phyloP scores from a whole-genome alignment of 495 filamentous ascomycete species.

The Annulohypoxylon nitens region DNA sequence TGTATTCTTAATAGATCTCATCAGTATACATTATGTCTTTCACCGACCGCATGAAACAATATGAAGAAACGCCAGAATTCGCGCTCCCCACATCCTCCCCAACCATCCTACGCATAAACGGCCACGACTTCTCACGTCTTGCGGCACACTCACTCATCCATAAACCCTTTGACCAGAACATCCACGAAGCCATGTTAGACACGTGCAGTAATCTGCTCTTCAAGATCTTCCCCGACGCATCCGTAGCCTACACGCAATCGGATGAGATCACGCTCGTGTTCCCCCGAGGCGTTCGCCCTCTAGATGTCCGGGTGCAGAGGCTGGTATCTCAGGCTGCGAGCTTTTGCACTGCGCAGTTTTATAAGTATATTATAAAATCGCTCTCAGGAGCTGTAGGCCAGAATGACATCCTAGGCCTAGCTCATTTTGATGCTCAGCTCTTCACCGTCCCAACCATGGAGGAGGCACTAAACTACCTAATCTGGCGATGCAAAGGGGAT shows the following conservation, averaged over 20 bases:
- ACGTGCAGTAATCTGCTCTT: conserved; percentile 34
- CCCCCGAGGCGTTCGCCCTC: conserved; percentile 20
- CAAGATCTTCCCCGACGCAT: conserved; percentile 20
- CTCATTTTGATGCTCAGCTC: conserved; percentile 28
- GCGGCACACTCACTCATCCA: conserved; percentile 11
- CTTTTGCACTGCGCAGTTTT: conserved; percentile 35
- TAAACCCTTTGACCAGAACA: conserved; percentile 26
- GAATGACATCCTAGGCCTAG: conserved; percentile 4
- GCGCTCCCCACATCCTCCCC: conserved; percentile 26
- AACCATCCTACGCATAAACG: conserved; percentile 26
- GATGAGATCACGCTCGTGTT: conserved; percentile 36
- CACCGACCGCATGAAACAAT: conserved; percentile 34
- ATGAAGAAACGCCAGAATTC: conserved; percentile 19
- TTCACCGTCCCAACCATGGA: conserved; percentile 36
- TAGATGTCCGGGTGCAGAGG: conserved; percentile 24
- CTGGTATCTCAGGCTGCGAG: conserved; percentile 30
- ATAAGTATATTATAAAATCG: conserved; percentile 15
- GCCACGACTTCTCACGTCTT: conserved; percentile 32
- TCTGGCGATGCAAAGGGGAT: conserved; percentile 27
- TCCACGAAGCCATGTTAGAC: conserved; percentile 30
- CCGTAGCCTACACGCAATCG: conserved; percentile 34
- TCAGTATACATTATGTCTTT: conserved; percentile 8
- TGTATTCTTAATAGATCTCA: background rate
- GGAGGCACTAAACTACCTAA: conserved; percentile 28
- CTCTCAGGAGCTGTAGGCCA: background rate